Base-by-base conservation (phyloP, 768 basidiomycete species). In the Rhodotorula sphaerocarpa region DNA sequence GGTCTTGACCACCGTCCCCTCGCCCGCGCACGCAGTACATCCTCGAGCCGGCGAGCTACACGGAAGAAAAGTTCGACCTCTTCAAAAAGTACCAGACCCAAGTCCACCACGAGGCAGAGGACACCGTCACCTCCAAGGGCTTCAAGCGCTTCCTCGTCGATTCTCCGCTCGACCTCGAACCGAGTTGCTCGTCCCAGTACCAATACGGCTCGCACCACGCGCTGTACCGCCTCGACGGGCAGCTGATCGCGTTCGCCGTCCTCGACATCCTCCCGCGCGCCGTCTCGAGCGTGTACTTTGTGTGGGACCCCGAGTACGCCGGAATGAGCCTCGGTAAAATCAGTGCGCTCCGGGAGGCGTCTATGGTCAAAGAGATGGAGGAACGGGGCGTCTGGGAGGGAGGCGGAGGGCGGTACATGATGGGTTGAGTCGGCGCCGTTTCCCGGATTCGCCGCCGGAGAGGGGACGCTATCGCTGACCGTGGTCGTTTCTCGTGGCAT, bases 131-230 rank as follows among this genome's bases (percentile, higher is more conserved):
- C 0, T 42, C 47, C 18, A 51, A 61, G 11, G 68, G 71, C 0
- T 39, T 63, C 66, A 6, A 78, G 58, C 74, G 81, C 4, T 97
- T 97, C 73, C 79, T 97, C 3, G 86, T 91, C 14, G 79, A 86
- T 11, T 82, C 84, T 11, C 88, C 90, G 1, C 78, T 96, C 12
- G 70, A 78, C 47, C 46, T 63, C 79, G 28, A 90, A 87, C 69
- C 79, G 79, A 21, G 90, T 86, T 73, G 28, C 12, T 41, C 59
- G 76, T 9, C 75, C 72, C 2, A 45, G 51, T 46, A 82, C 84
- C 76, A 81, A 21, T 96, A 90, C 75, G 93, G 93, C n/a, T 86
- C 88, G 28, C 88, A 90, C 74, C 93, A 97, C 71, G 90, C 90
- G 70, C 76, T 90, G 47, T 95, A 93, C 73, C 80, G 82, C 63